Evolutionary conservation across 2,329 filamentous ascomycete genomes (phyloP).

Genomic region (Colletotrichum chlorophyti): DNA sequence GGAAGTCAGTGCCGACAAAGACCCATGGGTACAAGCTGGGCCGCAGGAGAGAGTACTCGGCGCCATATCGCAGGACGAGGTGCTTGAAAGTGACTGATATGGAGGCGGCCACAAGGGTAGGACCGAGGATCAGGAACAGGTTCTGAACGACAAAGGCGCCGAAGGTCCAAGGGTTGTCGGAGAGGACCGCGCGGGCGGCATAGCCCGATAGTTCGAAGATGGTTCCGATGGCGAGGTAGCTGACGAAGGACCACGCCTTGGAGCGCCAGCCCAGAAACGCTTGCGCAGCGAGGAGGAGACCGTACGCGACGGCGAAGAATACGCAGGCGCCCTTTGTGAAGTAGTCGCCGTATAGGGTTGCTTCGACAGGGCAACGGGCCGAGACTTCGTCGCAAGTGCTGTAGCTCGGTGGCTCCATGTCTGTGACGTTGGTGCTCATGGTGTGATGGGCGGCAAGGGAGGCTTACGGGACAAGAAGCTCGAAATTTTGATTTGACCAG

Average conservation of each 20-base stretch:
- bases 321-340: not conserved
- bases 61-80: slow-evolving; percentile 49
- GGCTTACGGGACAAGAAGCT: too few relatives aligned
- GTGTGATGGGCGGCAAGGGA: too few relatives aligned
- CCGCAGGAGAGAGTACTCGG: slow-evolving; percentile 45
- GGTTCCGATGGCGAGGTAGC: slow-evolving; percentile 5
- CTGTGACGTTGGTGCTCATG: not conserved
- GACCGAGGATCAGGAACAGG: slow-evolving; percentile 47
- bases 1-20: slow-evolving; percentile 55
- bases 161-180: slow-evolving; percentile 46
- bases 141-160: slow-evolving; percentile 49
- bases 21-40: slow-evolving; percentile 54
- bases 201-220: not conserved
- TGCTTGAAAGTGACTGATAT: slow-evolving; percentile 55
- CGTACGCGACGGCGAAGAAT: slow-evolving; percentile 1
- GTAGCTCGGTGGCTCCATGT: slow-evolving; percentile 4
- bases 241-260: not conserved
- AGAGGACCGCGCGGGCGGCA: not conserved
- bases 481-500: too few relatives aligned
- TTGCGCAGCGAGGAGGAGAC: not conserved
- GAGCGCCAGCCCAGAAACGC: not conserved
- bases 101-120: slow-evolving; percentile 51
- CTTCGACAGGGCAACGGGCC: not conserved
- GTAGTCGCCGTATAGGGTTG: slow-evolving; percentile 1
- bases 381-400: not conserved